These are phyloP conservation scores for Paraphoma chrysanthemicola DNA, from an alignment of 2,329 filamentous ascomycete genomes.

Conservation along the genomic window DNA sequence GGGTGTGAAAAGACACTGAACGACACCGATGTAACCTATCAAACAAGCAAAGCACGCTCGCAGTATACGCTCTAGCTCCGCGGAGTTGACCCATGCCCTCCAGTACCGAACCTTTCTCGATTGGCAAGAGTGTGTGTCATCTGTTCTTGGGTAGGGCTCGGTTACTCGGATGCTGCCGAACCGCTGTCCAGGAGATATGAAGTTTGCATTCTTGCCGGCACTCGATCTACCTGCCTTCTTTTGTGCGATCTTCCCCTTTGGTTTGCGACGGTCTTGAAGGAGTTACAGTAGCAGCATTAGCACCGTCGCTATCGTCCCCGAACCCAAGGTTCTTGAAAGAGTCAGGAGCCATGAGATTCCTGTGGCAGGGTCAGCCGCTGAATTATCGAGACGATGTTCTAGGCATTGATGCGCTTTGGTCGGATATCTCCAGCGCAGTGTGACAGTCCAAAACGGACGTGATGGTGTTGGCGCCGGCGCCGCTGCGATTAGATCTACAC, in stretches of 20 bases:
- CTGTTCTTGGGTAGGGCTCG: slow-evolving; percentile 16
- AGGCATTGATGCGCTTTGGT: slow-evolving; percentile 16
- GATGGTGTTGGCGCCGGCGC: slow-evolving; percentile 11
- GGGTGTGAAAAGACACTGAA: slow-evolving; percentile 7
- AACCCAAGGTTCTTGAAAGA: slow-evolving; percentile 95
- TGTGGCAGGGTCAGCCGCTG: slow-evolving; percentile 31
- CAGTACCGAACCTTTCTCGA: slow-evolving; percentile 9
- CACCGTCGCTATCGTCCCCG: slow-evolving; percentile 55
- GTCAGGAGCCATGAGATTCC: slow-evolving; percentile 95
- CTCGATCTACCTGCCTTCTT: slow-evolving; percentile 23
- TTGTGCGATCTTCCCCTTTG: slow-evolving; percentile 20
- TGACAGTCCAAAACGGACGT: slow-evolving; percentile 26
- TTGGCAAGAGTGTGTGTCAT: slow-evolving; percentile 7
- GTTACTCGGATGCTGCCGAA: slow-evolving; percentile 40
- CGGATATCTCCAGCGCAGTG: slow-evolving; percentile 34
- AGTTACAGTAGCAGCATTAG: slow-evolving; percentile 32
- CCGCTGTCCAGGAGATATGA: slow-evolving; percentile 19
- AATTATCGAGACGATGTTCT: slow-evolving; percentile 11
- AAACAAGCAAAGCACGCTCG: slow-evolving; percentile 20
- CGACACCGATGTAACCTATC: slow-evolving; percentile 34
- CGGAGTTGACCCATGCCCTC: slow-evolving; percentile 11
- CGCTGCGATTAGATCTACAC: slow-evolving; percentile 15
- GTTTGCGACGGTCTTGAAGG: slow-evolving; percentile 30
- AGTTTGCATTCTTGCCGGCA: slow-evolving; percentile 29
- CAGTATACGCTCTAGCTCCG: slow-evolving; percentile 1